Base-by-base conservation (phyloP, 371 early-diverging fungal genomes). In the Mortierella sp. region DNA sequence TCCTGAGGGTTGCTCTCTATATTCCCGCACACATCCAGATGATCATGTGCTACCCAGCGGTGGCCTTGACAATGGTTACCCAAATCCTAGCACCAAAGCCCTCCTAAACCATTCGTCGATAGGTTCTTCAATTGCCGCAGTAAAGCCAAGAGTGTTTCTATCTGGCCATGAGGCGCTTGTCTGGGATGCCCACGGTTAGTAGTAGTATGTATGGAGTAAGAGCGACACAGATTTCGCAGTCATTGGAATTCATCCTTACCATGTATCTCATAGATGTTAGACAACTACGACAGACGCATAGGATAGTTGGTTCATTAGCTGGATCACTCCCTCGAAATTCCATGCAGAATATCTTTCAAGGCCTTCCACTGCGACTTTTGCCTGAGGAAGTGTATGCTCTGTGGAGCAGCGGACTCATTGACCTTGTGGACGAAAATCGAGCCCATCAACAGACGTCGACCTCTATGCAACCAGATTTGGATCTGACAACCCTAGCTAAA, bases 301-400 rank as follows among this genome's bases (percentile, higher is more conserved):
- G 81, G 60, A 75, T 81, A 22, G 60, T 69, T 7, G 81, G 76
- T 16, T 71, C 76, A 2, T 58, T 75, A 3, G n/a, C 69, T 4
- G 81, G 81, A n/a, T 75, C 81, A 0, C 43, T 81, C 1, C 72
- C 81, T 2, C 52, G 75, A 16, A 81, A 67, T 40, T 69, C 81
- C 9, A 75, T 81, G 66, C 81, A 81, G 48, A 81, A 81, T 63
- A 75, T 81, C 47, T 81, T 81, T 52, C 81, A 75, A 50, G 76
- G 81, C 1, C 63, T 81, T 9, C 81, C 81, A 0, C 69, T 81
- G 13, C 63, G 76, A 8, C 70, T 81, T 2, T 41, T 69, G 32
- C 76, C 72, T 15, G 81, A 72, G 22, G 81, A 81, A 40, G 69
- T 72, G 3, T 69, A 52, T 21, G 67, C 67, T 10, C 58, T 81